phyloP scores from a whole-genome alignment of 306 rosid genomes.

The Rubus idaeus region DNA sequence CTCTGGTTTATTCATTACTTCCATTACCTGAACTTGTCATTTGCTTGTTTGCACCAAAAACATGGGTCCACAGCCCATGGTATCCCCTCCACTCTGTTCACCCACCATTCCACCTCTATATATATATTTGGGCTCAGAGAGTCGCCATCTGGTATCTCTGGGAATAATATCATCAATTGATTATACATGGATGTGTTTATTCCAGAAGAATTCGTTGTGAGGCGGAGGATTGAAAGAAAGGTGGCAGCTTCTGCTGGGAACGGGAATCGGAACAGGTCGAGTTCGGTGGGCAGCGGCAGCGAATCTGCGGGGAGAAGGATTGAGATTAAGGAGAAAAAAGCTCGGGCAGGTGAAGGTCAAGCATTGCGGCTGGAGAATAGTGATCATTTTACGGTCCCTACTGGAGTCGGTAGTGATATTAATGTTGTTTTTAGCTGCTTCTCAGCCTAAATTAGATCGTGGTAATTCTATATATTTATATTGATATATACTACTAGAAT shows the following conservation, averaged over 20 bases:
- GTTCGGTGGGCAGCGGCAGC: neutral
- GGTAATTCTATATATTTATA: too few relatives aligned
- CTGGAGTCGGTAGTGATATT: conserved; percentile 10
- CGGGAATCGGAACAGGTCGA: conserved; percentile 1
- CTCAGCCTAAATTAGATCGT: conserved; percentile 34
- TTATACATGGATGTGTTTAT: conserved; percentile 62
- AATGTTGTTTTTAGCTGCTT: conserved; percentile 38
- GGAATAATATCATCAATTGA: neutral
- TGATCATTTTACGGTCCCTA: neutral
- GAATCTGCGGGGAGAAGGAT: neutral
- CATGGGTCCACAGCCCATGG: conserved; percentile 56
- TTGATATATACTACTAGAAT: too few relatives aligned
- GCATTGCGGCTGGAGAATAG: neutral
- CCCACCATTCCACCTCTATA: neutral
- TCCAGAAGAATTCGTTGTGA: conserved; percentile 48
- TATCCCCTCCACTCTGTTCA: neutral
- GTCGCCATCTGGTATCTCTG: neutral
- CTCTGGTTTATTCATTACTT: neutral
- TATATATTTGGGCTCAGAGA: neutral
- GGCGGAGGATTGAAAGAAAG: conserved; percentile 53
- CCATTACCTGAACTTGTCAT: neutral
- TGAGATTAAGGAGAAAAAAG: conserved; percentile 4
- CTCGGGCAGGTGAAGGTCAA: neutral
- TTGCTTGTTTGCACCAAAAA: conserved; percentile 41
- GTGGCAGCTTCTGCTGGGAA: conserved; percentile 24